Percentiles rank a stretch among this genome's conserved stretches.
These are phyloP conservation scores for Paxillus involutus DNA, from an alignment of 768 basidiomycete genomes.

Conservation along the genomic window DNA sequence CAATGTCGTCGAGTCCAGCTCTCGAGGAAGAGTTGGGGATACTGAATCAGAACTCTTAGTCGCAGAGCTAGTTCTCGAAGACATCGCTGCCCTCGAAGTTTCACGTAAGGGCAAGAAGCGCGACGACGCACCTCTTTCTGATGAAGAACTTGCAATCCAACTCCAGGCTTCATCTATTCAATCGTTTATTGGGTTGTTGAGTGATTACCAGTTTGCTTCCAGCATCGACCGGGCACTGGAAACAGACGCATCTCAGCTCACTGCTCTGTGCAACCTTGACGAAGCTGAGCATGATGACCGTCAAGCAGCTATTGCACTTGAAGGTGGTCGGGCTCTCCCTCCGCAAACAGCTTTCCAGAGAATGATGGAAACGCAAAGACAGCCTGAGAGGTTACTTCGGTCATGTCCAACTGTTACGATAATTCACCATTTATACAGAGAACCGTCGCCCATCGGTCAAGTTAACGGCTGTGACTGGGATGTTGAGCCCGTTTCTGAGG, in stretches of 20 bases:
- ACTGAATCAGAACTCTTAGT: slow-evolving; percentile 39
- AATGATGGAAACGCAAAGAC: slow-evolving; percentile 4
- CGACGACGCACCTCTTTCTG: slow-evolving; percentile 30
- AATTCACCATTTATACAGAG: slow-evolving; percentile 11
- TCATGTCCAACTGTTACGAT: background rate
- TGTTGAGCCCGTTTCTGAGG: background rate
- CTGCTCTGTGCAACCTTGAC: slow-evolving; percentile 33
- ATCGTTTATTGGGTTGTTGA: slow-evolving; percentile 27
- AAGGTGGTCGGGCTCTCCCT: slow-evolving; percentile 25
- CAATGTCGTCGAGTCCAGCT: slow-evolving; percentile 14
- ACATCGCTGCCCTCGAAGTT: slow-evolving; percentile 36
- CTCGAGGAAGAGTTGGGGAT: slow-evolving; percentile 22
- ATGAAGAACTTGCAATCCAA: slow-evolving; percentile 47
- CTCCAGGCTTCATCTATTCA: slow-evolving; percentile 39
- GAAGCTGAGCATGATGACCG: slow-evolving; percentile 42
- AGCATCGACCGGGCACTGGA: slow-evolving; percentile 44
- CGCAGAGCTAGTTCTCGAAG: slow-evolving; percentile 41
- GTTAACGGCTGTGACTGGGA: background rate
- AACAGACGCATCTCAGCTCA: slow-evolving; percentile 33
- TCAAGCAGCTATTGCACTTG: slow-evolving; percentile 38
- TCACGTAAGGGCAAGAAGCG: slow-evolving; percentile 38
- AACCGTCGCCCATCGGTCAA: background rate
- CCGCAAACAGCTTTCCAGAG: slow-evolving; percentile 16
- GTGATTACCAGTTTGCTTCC: slow-evolving; percentile 40
- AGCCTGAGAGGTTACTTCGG: slow-evolving; percentile 2